These are phyloP conservation scores for Inga laurina DNA, from an alignment of 306 rosid genomes.

Conservation along the genomic window DNA sequence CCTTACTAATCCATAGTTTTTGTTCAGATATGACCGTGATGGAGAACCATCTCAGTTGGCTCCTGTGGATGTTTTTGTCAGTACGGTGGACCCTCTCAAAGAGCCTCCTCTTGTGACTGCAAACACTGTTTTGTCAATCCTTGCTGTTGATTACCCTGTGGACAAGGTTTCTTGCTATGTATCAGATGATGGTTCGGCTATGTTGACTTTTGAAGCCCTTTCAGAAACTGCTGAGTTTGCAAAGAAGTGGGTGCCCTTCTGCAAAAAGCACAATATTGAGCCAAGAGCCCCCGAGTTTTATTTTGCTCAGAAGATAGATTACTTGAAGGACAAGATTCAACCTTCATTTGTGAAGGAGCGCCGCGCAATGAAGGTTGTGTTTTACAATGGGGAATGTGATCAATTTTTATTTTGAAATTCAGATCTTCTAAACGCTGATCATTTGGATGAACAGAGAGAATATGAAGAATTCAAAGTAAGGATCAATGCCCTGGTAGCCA, in stretches of 20 bases:
- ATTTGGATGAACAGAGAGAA: constrained; percentile 72
- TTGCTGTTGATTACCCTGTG: constrained; percentile 97
- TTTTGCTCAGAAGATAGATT: constrained; percentile 95
- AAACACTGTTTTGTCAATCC: constrained; percentile 97
- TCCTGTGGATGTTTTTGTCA: constrained; percentile 91
- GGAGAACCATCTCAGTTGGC: constrained; percentile 97
- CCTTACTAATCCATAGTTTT: constrained; percentile 34
- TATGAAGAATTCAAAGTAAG: constrained; percentile 96
- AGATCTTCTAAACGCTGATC: constrained; percentile 1
- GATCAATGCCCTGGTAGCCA: constrained; percentile 91
- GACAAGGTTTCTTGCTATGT: constrained; percentile 99
- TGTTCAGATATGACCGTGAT: constrained; percentile 84
- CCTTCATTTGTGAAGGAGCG: constrained; percentile 99
- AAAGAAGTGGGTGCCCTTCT: constrained; percentile 97
- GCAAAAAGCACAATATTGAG: constrained; percentile 93
- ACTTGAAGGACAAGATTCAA: constrained; percentile 95
- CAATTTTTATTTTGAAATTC: constrained; percentile 11
- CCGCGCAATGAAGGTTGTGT: constrained; percentile 85
- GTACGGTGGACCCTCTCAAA: constrained; percentile 99
- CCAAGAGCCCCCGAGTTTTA: constrained; percentile 99
- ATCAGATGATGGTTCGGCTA: constrained; percentile 99
- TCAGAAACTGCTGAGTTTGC: constrained; percentile 99
- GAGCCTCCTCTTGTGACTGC: constrained; percentile 98
- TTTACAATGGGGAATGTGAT: neutral
- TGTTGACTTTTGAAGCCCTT: constrained; percentile 95